Evolutionary conservation across 768 basidiomycete species (phyloP).

Genomic region (Boletus barrowsii): DNA sequence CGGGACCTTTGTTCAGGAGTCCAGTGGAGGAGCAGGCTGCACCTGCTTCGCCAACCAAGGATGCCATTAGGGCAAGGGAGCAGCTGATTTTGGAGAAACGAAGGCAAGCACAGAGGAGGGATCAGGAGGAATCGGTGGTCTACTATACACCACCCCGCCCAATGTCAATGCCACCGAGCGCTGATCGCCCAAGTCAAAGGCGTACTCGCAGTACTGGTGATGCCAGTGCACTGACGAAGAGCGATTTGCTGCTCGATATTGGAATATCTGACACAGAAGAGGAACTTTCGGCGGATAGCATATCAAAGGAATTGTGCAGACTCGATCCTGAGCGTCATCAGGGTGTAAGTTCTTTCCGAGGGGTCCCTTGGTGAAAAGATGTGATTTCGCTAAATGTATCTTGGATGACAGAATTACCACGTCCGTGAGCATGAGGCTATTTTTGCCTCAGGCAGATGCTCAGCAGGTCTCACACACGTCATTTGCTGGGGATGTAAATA

Average conservation of each 20-base stretch:
- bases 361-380: not conserved
- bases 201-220: slow-evolving; percentile 81
- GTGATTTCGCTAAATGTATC: slow-evolving; percentile 1
- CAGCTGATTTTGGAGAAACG: slow-evolving; percentile 69
- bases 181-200: slow-evolving; percentile 54
- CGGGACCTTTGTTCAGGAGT: slow-evolving; percentile 31
- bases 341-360: slow-evolving; percentile 21
- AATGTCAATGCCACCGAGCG: slow-evolving; percentile 18
- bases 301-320: slow-evolving; percentile 69
- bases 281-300: slow-evolving; percentile 62
- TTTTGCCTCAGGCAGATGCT: slow-evolving; percentile 68
- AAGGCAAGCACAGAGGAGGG: slow-evolving; percentile 54
- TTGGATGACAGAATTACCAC: slow-evolving; percentile 62
- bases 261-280: slow-evolving; percentile 41
- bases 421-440: slow-evolving; percentile 79
- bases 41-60: slow-evolving; percentile 54
- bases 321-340: slow-evolving; percentile 36
- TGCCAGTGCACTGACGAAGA: slow-evolving; percentile 44
- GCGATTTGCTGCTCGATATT: slow-evolving; percentile 37
- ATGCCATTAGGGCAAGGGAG: slow-evolving; percentile 64
- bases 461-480: slow-evolving; percentile 70
- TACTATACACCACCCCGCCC: slow-evolving; percentile 34
- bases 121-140: slow-evolving; percentile 44
- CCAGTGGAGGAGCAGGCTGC: slow-evolving; percentile 33
- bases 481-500: slow-evolving; percentile 78